Percentiles rank a stretch among this genome's conserved stretches.
Conservation (phyloP, 1,139 yeast genomes). For the Pichia norvegensis region DNA sequence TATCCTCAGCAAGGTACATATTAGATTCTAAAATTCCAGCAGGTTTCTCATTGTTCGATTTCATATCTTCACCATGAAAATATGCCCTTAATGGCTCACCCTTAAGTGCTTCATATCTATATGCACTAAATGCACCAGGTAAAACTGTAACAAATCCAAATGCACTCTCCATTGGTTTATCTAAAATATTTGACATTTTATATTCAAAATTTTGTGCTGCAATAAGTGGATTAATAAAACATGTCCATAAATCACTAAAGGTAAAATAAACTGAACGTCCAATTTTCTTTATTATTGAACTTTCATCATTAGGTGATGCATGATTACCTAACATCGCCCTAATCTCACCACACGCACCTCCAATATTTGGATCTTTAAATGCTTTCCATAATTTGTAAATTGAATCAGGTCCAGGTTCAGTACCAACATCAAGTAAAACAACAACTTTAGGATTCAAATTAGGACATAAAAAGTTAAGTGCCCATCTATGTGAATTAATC, state of each 20-base stretch:
- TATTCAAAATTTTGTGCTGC: slow-evolving; percentile 85
- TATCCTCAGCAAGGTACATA: slow-evolving; percentile 79
- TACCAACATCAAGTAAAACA: slow-evolving; percentile 72
- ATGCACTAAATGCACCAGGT: slow-evolving; percentile 86
- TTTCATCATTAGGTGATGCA: slow-evolving; percentile 35
- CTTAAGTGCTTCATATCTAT: slow-evolving; percentile 62
- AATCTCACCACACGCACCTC: slow-evolving; percentile 87
- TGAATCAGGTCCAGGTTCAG: slow-evolving; percentile 66
- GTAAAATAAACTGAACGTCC: slow-evolving; percentile 16
- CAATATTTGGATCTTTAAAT: slow-evolving; percentile 65
- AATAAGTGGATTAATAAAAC: slow-evolving; percentile 62
- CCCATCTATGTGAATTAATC: slow-evolving; percentile 82
- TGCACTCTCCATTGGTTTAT: slow-evolving; percentile 75
- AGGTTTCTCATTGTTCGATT: slow-evolving; percentile 37
- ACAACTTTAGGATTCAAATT: slow-evolving; percentile 63
- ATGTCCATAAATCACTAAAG: slow-evolving; percentile 22
- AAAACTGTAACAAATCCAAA: slow-evolving; percentile 76
- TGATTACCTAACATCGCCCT: slow-evolving; percentile 53
- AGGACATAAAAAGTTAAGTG: slow-evolving; percentile 72
- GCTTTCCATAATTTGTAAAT: slow-evolving; percentile 71
- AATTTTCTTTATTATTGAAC: slow-evolving; percentile 17
- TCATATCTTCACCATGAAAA: slow-evolving; percentile 75
- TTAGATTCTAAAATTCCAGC: slow-evolving; percentile 72
- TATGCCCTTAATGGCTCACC: slow-evolving; percentile 75
- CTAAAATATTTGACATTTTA: slow-evolving; percentile 73